Percentiles rank a stretch among this genome's conserved stretches.
These are phyloP conservation scores for Fusarium poae DNA, from an alignment of 2,329 filamentous ascomycete species.

Conservation along the genomic window DNA sequence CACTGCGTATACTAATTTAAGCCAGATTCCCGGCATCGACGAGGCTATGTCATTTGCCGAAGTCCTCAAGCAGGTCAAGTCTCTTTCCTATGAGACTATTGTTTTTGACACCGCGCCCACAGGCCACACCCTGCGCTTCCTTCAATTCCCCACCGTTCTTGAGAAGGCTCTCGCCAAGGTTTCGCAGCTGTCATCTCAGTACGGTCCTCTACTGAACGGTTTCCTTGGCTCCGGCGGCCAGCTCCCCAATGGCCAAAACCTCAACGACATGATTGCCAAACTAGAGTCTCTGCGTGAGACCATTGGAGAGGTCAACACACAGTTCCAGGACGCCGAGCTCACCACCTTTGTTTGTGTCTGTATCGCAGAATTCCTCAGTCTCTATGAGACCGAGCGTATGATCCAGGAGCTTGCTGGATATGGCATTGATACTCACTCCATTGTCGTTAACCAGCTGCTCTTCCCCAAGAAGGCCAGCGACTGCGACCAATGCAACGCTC, in stretches of 20 bases:
- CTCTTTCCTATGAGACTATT: conserved; percentile 97
- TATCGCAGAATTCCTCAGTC: conserved; percentile 94
- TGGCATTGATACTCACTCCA: conserved; percentile 94
- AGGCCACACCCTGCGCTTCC: conserved; percentile 96
- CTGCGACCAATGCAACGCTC: conserved; percentile 95
- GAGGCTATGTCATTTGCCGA: conserved; percentile 99
- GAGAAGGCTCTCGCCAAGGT: conserved; percentile 99
- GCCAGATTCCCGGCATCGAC: conserved; percentile 94
- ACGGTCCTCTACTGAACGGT: conserved; percentile 94
- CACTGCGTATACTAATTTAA: neutral
- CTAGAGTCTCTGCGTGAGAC: conserved; percentile 94
- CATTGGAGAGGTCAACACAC: conserved; percentile 94
- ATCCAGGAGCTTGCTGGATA: conserved; percentile 97
- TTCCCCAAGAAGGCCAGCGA: conserved; percentile 88
- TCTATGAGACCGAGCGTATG: conserved; percentile 99
- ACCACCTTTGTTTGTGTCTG: conserved; percentile 99
- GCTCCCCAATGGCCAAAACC: conserved; percentile 91
- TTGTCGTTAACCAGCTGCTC: conserved; percentile 97
- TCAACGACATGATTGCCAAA: conserved; percentile 93
- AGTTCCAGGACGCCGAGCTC: conserved; percentile 96
- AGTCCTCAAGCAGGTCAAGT: conserved; percentile 99
- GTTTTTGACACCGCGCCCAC: conserved; percentile 99
- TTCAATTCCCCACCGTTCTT: conserved; percentile 97
- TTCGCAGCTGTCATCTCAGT: conserved; percentile 92
- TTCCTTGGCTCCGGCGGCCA: conserved; percentile 82